Conservation (phyloP, 768 basidiomycete species). For the Antrodiella citrinella region DNA sequence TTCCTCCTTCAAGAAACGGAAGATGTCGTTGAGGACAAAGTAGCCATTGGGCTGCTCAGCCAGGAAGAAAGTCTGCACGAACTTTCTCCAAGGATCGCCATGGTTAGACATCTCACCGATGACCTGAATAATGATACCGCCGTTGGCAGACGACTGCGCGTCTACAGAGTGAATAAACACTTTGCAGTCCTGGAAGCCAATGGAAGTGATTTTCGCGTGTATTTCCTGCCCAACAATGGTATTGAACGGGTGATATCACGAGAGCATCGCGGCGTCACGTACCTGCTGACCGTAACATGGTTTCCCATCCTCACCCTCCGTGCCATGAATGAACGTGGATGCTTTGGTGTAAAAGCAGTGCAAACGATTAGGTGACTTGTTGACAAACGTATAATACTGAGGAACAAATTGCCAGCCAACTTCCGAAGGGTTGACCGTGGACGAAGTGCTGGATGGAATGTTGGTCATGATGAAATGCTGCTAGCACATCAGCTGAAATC, state of each 20-base stretch:
- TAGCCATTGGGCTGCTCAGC: conserved; percentile 99
- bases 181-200: conserved; percentile 95
- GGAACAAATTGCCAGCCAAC: conserved; percentile 99
- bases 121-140: conserved; percentile 98
- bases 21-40: conserved; percentile 99
- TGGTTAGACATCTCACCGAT: conserved; percentile 98
- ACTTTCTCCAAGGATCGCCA: conserved; percentile 91
- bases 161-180: conserved; percentile 99
- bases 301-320: conserved; percentile 90
- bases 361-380: conserved; percentile 92
- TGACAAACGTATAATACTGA: conserved; percentile 98
- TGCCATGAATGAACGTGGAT: conserved; percentile 95
- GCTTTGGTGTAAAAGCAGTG: conserved; percentile 99
- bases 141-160: conserved; percentile 89
- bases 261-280: conserved; percentile 19
- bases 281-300: conserved; percentile 93
- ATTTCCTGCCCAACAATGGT: conserved; percentile 61
- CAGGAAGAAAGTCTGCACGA: conserved; percentile 99
- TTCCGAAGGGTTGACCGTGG: conserved; percentile 77
- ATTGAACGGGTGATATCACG: not conserved
- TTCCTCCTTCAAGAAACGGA: conserved; percentile 98
- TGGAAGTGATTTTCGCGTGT: conserved; percentile 89
- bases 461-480: conserved; percentile 18
- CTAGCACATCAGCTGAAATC: conserved; percentile 1
- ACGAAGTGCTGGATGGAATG: conserved; percentile 4